A percentile compares a stretch with the other conserved stretches of the same genome.
Conservation (phyloP, 192 early-diverging fungal species). For the Cladochytrium replicatum region DNA sequence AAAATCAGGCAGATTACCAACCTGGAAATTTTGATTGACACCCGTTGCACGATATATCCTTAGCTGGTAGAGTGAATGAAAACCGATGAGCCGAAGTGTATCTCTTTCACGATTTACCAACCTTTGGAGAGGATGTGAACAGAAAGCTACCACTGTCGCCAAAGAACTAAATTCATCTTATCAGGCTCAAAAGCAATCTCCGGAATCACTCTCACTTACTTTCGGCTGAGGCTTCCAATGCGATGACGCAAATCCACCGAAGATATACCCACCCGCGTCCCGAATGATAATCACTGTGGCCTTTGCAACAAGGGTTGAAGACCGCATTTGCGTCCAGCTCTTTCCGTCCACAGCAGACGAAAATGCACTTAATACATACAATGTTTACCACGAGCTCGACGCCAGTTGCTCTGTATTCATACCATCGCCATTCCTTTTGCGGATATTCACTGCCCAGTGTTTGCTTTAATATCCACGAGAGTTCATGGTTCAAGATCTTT, state of each 20-base stretch:
- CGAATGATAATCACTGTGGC: not conserved
- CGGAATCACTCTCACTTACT: not conserved
- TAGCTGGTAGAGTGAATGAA: no score
- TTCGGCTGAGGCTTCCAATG: not conserved
- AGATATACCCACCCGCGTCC: not conserved
- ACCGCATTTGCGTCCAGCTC: not conserved
- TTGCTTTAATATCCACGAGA: no score
- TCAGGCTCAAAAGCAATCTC: not conserved
- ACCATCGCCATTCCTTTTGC: no score
- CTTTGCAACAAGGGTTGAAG: not conserved
- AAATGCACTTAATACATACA: no score
- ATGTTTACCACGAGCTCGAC: no score
- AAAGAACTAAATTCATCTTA: no score
- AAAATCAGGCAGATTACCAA: not conserved
- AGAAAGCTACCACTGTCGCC: not conserved
- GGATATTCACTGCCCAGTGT: no score
- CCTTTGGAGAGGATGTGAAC: not conserved
- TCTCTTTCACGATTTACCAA: no score
- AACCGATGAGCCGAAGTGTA: no score
- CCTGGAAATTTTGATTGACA: not conserved
- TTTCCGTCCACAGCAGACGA: not conserved
- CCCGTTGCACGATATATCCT: not conserved
- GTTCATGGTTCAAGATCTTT: no score
- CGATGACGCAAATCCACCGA: not conserved
- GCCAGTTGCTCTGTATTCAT: no score